phyloP scores from a whole-genome alignment of 2,329 filamentous ascomycete species.

The Scedosporium apiospermum region DNA sequence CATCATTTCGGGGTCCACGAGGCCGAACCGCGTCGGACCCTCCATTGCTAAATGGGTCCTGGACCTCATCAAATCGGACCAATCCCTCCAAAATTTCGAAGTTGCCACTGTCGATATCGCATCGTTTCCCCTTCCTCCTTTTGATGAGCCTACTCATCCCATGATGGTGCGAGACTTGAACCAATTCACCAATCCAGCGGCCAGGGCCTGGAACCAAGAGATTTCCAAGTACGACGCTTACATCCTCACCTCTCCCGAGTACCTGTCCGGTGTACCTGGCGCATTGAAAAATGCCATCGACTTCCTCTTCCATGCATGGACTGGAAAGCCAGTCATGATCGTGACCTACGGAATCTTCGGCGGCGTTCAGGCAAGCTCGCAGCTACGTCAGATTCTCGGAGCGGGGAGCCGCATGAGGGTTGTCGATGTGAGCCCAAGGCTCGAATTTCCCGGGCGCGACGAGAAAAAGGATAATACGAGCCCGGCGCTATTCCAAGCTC shows the following conservation, averaged over 20 bases:
- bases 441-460: background rate
- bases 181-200: conserved; percentile 29
- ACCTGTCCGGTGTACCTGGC: conserved; percentile 46
- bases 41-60: background rate
- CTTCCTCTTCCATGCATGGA: conserved; percentile 50
- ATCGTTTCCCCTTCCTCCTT: conserved; percentile 32
- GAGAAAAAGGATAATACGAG: background rate
- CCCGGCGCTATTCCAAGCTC: background rate
- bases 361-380: conserved; percentile 18
- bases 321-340: conserved; percentile 41
- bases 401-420: background rate
- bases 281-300: conserved; percentile 53
- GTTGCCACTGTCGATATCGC: conserved; percentile 23
- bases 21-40: conserved; percentile 7
- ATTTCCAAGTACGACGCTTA: conserved; percentile 36
- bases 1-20: conserved; percentile 26
- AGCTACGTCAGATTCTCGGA: conserved; percentile 5
- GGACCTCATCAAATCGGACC: background rate
- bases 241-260: conserved; percentile 42
- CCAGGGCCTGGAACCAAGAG: conserved; percentile 32
- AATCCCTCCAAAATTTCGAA: background rate
- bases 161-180: conserved; percentile 23
- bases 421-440: background rate
- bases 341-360: conserved; percentile 44
- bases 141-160: conserved; percentile 30